Percentiles rank a stretch among this genome's conserved stretches.
Conservation (phyloP, 768 basidiomycete genomes). For the Tricholoma saponaceum region DNA sequence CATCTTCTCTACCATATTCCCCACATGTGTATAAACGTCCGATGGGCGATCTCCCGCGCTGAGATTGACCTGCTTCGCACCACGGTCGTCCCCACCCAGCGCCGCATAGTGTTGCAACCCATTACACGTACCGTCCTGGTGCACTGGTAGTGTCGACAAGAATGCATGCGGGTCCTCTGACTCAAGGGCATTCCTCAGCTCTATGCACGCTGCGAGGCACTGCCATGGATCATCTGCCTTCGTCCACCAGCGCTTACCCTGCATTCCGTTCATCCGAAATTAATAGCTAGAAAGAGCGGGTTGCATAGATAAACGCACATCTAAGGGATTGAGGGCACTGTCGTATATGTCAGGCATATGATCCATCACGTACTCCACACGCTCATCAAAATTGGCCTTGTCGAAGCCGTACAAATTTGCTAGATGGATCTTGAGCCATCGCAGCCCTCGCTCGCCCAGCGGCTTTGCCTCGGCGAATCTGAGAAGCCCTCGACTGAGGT, state of each 20-base stretch:
- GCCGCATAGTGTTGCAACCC: constrained; percentile 99
- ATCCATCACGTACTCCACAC: constrained; percentile 73
- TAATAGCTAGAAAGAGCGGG: not conserved
- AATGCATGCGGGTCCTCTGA: constrained; percentile 61
- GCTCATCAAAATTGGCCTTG: constrained; percentile 91
- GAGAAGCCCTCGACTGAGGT: constrained; percentile 84
- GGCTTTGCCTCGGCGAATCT: constrained; percentile 77
- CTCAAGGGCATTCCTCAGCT: constrained; percentile 76
- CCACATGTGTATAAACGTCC: constrained; percentile 94
- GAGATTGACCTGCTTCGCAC: constrained; percentile 92
- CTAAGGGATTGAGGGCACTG: constrained; percentile 75
- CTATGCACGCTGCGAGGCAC: constrained; percentile 89
- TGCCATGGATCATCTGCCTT: constrained; percentile 97
- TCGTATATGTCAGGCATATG: constrained; percentile 78
- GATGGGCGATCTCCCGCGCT: constrained; percentile 80
- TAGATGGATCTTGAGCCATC: constrained; percentile 95
- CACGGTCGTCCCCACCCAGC: constrained; percentile 85
- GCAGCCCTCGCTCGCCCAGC: constrained; percentile 78
- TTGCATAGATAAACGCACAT: constrained; percentile 35
- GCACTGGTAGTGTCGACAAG: constrained; percentile 77
- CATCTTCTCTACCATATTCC: constrained; percentile 73
- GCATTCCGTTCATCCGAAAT: not conserved
- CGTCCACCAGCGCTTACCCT: constrained; percentile 87
- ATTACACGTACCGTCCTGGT: constrained; percentile 98
- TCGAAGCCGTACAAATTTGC: constrained; percentile 93